Percentiles rank a stretch among this genome's conserved stretches.
Conservation (phyloP, 1,284 basidiomycete species). For the Exobasidium cylindrosporum region DNA sequence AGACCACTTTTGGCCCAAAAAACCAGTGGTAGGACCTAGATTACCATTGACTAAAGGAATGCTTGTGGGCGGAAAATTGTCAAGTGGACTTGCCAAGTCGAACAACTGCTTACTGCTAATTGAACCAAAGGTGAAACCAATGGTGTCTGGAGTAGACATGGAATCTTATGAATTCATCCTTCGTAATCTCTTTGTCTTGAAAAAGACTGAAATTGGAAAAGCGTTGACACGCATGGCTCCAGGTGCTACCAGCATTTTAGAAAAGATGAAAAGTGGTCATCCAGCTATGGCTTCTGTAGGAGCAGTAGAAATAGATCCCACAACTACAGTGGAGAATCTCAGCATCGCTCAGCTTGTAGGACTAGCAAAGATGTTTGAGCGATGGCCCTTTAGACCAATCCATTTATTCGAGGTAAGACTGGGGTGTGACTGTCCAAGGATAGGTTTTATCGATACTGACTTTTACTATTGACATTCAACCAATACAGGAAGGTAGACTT, state of each 20-base stretch:
- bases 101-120: conserved; percentile 27
- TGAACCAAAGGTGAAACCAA: conserved; percentile 34
- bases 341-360: conserved; percentile 46
- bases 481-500: not conserved
- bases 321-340: conserved; percentile 32
- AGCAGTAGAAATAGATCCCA: conserved; percentile 30
- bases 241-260: conserved; percentile 44
- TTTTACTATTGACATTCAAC: too few relatives aligned
- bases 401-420: conserved; percentile 14
- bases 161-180: conserved; percentile 48
- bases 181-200: conserved; percentile 46
- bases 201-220: conserved; percentile 28
- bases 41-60: conserved; percentile 19
- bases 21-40: conserved; percentile 36
- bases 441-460: too few relatives aligned
- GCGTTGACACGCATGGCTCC: conserved; percentile 40
- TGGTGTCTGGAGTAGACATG: conserved; percentile 32
- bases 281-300: conserved; percentile 22
- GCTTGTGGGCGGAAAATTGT: not conserved
- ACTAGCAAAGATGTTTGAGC: conserved; percentile 46
- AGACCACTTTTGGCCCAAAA: conserved; percentile 40
- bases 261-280: conserved; percentile 28
- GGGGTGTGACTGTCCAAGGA: too few relatives aligned
- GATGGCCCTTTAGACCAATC: conserved; percentile 50
- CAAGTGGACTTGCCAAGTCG: not conserved